Evolutionary conservation across 1,139 yeast species (phyloP).

Genomic region (Yamadazyma sp.): DNA sequence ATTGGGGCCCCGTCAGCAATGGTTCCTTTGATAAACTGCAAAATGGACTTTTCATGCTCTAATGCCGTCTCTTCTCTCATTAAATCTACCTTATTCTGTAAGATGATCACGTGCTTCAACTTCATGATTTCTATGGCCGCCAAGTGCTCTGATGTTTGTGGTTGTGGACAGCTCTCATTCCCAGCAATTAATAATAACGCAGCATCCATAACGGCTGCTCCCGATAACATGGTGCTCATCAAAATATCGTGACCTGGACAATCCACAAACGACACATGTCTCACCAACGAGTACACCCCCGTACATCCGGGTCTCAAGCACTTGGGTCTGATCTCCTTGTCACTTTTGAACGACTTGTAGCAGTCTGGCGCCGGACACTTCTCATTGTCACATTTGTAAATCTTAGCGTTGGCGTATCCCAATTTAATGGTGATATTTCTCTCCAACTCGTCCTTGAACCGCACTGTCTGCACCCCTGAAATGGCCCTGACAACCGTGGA

Average conservation of each 20-base stretch:
- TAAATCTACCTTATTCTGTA: conserved; percentile 97
- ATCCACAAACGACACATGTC: conserved; percentile 98
- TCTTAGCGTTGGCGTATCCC: conserved; percentile 98
- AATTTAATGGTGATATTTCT: conserved; percentile 98
- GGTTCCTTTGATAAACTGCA: conserved; percentile 93
- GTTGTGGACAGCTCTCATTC: conserved; percentile 99
- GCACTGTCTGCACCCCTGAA: conserved; percentile 97
- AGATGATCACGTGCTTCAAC: conserved; percentile 90
- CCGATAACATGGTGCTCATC: conserved; percentile 99
- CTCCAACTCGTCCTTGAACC: conserved; percentile 97
- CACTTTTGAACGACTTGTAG: conserved; percentile 91
- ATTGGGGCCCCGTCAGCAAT: conserved; percentile 99
- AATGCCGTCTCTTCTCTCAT: conserved; percentile 97
- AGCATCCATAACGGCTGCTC: conserved; percentile 99
- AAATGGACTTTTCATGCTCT: conserved; percentile 91
- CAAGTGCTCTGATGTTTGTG: conserved; percentile 98
- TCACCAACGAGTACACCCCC: conserved; percentile 84
- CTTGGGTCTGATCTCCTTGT: conserved; percentile 90
- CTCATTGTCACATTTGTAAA: conserved; percentile 87
- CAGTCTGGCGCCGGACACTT: conserved; percentile 93
- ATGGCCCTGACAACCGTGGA: conserved; percentile 98
- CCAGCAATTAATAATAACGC: conserved; percentile 95
- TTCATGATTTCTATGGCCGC: conserved; percentile 99
- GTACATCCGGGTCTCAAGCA: conserved; percentile 81
- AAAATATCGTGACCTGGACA: conserved; percentile 99